Conservation (phyloP, 83 land plant genomes). For the Larix sibirica region DNA sequence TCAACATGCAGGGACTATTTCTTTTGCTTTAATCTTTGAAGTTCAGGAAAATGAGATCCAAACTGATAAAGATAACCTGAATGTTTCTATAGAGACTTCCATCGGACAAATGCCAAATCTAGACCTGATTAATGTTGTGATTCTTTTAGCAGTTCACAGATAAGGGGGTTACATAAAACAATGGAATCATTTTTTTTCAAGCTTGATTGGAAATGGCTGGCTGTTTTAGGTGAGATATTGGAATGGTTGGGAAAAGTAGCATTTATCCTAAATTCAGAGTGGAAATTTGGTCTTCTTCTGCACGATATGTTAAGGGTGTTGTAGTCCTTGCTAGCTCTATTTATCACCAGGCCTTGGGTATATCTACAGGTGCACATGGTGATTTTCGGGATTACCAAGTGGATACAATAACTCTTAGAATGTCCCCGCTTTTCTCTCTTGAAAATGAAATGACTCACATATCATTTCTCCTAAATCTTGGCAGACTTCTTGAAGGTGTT, state of each 20-base stretch:
- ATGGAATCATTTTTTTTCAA: slow-evolving; percentile 47
- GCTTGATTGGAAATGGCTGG: slow-evolving; percentile 53
- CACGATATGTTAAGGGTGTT: slow-evolving; percentile 71
- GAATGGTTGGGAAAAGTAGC: too few relatives aligned
- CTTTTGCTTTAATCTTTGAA: too few relatives aligned
- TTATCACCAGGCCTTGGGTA: too few relatives aligned
- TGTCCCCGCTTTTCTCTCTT: slow-evolving; percentile 47
- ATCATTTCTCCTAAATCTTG: slow-evolving; percentile 62
- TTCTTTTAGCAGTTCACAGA: too few relatives aligned
- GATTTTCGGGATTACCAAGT: too few relatives aligned
- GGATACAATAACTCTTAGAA: slow-evolving; percentile 82
- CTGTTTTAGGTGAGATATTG: slow-evolving; percentile 53
- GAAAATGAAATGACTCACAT: slow-evolving; percentile 34
- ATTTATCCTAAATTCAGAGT: slow-evolving; percentile 51
- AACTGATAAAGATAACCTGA: too few relatives aligned
- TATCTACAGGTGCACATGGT: too few relatives aligned
- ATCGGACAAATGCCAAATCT: slow-evolving; percentile 98
- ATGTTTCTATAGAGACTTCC: too few relatives aligned
- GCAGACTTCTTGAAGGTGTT: slow-evolving; percentile 45
- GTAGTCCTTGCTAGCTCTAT: slow-evolving; percentile 84
- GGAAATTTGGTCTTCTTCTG: slow-evolving; percentile 71
- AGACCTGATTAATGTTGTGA: slow-evolving; percentile 87
- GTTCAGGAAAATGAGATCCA: too few relatives aligned
- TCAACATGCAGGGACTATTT: too few relatives aligned
- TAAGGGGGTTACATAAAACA: slow-evolving; percentile 64